Conservation (phyloP, 768 basidiomycete genomes). For the Collybia mongolica region DNA sequence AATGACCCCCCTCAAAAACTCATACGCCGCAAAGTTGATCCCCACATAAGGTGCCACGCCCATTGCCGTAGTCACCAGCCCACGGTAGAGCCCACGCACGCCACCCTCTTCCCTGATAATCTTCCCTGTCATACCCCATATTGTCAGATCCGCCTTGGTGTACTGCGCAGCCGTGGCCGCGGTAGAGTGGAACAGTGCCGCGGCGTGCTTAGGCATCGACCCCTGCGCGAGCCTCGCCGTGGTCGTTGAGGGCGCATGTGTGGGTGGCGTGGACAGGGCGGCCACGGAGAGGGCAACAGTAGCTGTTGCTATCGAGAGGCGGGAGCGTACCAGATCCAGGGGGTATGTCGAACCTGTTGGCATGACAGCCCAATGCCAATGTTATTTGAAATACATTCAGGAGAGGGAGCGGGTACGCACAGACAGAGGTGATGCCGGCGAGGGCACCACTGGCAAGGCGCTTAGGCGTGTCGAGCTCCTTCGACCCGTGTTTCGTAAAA, state of each 20-base stretch:
- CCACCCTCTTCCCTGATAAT: constrained; percentile 94
- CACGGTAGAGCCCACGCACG: constrained; percentile 81
- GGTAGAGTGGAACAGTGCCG: constrained; percentile 60
- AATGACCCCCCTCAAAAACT: constrained; percentile 70
- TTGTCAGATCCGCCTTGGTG: constrained; percentile 57
- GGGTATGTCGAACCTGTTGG: constrained; percentile 81
- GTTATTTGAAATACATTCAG: background rate
- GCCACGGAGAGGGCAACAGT: constrained; percentile 47
- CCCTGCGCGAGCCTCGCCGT: constrained; percentile 19
- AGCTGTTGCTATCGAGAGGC: constrained; percentile 93
- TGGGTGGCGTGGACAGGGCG: constrained; percentile 18
- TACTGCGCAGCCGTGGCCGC: constrained; percentile 33
- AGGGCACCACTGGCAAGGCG: constrained; percentile 84
- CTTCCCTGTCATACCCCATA: constrained; percentile 88
- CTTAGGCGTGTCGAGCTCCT: constrained; percentile 84
- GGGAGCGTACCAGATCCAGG: constrained; percentile 88
- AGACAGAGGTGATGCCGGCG: constrained; percentile 93
- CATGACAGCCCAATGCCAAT: constrained; percentile 4
- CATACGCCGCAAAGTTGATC: constrained; percentile 95
- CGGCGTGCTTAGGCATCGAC: constrained; percentile 26
- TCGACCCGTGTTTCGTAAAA: constrained; percentile 69
- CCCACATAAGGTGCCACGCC: constrained; percentile 91
- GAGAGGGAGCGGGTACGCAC: constrained; percentile 44
- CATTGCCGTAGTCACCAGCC: constrained; percentile 77
- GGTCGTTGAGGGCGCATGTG: constrained; percentile 21